Evolutionary conservation across 2,329 filamentous ascomycete genomes (phyloP), one percentile per base, ranked within the genome.

Genomic region (Endothia cerciana): DNA sequence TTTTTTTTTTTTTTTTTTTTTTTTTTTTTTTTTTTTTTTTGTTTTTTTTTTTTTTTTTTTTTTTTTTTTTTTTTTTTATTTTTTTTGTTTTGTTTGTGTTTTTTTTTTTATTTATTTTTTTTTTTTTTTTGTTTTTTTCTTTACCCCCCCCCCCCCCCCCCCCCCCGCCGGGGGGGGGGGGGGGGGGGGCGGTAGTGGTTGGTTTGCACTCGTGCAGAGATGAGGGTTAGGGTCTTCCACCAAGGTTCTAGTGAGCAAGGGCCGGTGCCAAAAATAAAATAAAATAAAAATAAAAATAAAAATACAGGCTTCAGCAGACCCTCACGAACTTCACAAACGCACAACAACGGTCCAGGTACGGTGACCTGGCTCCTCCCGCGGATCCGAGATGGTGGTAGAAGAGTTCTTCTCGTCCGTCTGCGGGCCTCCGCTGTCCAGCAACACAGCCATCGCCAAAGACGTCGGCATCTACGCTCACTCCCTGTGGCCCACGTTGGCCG

Each of bases 381-480:
- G 38, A 55, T 36, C 10, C 41, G 57, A 58, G 64, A 89, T 89
- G 87, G 74, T 88, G 62, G 82, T 85, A 28, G 87, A 89, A 74
- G 81, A 83, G 66, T 87, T 89, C 74, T 81, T 89, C 69, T 84
- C 85, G 43, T 80, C 87, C 61, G 81, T 88, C 68, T 82, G 81
- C 64, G 87, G 87, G 30, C 82, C 84, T 56, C 86, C 83, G 4
- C 76, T 88, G 65, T 79, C 85, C 68, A 84, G 87, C 72, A 89
- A 88, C 74, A 89, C 87, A 1, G 83, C 86, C 69, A 81, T 89
- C 62, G 82, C 85, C 65, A 89, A 94, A 78, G 93, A 97, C 79
- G 89, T 93, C 60, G 93, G 92, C 72, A 93, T 98, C 74, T 95
- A 96, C 79, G 78, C 91, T 64, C 91, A 97, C 77, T 89, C 93